Evolutionary conservation across 1,284 basidiomycete genomes (phyloP).

Genomic region (Leccinum pseudoinsigne): DNA sequence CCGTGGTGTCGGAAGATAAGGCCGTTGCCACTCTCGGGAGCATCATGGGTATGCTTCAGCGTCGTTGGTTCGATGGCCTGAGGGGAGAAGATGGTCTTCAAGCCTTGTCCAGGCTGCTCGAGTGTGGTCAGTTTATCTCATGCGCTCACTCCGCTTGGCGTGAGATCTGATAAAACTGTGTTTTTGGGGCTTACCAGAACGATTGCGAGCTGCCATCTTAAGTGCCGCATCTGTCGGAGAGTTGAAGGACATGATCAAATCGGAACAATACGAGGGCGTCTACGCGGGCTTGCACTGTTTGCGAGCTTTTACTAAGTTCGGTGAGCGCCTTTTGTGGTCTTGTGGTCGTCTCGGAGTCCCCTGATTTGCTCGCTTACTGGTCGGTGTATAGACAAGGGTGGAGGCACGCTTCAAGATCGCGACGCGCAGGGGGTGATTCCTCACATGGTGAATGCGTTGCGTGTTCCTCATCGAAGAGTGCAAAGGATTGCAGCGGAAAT

Average conservation of each 20-base stretch:
- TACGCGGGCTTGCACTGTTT: slow-evolving; percentile 28
- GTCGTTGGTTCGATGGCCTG: too few relatives aligned
- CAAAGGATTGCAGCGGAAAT: slow-evolving; percentile 6
- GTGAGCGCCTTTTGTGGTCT: slow-evolving; percentile 12
- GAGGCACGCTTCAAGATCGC: background rate
- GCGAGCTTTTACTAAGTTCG: slow-evolving; percentile 15
- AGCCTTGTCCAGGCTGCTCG: slow-evolving; percentile 20
- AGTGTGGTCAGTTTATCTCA: slow-evolving; percentile 18
- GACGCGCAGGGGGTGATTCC: slow-evolving; percentile 14
- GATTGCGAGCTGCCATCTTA: slow-evolving; percentile 17
- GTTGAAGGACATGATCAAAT: slow-evolving; percentile 19
- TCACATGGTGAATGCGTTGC: slow-evolving; percentile 19
- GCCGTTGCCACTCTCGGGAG: background rate
- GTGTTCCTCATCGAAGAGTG: slow-evolving; percentile 16
- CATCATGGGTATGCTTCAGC: slow-evolving; percentile 25
- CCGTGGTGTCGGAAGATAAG: slow-evolving; percentile 11
- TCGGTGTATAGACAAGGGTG: background rate
- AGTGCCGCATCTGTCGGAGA: slow-evolving; percentile 12
- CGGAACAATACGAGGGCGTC: slow-evolving; percentile 1
- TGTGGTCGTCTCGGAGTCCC: background rate
- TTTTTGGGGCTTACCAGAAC: slow-evolving; percentile 10
- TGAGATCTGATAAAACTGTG: background rate
- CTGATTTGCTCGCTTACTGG: background rate
- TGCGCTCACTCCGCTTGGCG: background rate
- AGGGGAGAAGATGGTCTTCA: slow-evolving; percentile 13